These are phyloP conservation scores for Asterophora lycoperdoides DNA, from an alignment of 768 basidiomycete species.

Conservation along the genomic window DNA sequence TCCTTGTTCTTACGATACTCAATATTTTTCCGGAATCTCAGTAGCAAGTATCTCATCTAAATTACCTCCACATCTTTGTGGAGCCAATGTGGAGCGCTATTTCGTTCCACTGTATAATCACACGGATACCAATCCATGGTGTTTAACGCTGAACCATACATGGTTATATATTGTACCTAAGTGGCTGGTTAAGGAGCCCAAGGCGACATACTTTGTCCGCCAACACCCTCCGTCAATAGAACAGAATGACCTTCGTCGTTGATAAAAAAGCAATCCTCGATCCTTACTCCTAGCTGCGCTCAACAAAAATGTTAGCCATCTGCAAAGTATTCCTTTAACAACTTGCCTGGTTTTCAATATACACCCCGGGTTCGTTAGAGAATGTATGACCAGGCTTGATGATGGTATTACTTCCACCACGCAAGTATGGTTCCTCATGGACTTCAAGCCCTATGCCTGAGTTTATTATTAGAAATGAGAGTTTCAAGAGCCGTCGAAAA, in stretches of 20 bases:
- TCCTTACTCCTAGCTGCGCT: conserved; percentile 64
- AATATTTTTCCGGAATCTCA: conserved; percentile 1
- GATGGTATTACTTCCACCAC: conserved; percentile 56
- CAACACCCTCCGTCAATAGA: conserved; percentile 62
- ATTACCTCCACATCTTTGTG: conserved; percentile 1
- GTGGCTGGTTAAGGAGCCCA: conserved; percentile 33
- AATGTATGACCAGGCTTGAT: conserved; percentile 69
- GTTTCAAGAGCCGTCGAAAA: conserved; percentile 4
- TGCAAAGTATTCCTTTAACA: not conserved
- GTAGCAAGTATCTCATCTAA: too few relatives aligned
- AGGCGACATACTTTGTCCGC: conserved; percentile 49
- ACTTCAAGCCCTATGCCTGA: conserved; percentile 80
- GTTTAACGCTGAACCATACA: not conserved
- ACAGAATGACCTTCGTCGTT: conserved; percentile 46
- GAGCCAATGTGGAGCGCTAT: not conserved
- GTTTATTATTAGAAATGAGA: conserved; percentile 3
- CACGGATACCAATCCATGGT: conserved; percentile 1
- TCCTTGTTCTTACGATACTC: conserved; percentile 7
- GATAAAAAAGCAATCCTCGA: conserved; percentile 84
- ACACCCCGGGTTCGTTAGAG: conserved; percentile 77
- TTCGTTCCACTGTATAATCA: conserved; percentile 11
- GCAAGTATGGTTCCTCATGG: conserved; percentile 79
- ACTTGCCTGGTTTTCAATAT: conserved; percentile 63
- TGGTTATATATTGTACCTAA: not conserved
- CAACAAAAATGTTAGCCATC: not conserved